Base-by-base conservation (phyloP, 2,329 filamentous ascomycete genomes). In the Microascus cirrosus region DNA sequence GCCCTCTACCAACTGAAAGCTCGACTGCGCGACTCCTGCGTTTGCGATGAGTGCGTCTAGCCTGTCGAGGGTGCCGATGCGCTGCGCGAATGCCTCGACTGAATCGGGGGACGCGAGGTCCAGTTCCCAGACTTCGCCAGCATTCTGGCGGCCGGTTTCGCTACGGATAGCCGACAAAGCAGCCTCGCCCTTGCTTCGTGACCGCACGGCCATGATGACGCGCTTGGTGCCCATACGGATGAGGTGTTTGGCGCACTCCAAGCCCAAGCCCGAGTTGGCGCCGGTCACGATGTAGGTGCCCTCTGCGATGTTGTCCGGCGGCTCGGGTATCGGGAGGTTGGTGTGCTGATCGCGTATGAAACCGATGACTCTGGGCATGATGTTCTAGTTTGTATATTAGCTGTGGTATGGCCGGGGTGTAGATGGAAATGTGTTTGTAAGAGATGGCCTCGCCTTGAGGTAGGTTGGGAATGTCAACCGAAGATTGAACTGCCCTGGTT, bases 101-200 rank as follows among this genome's bases (percentile, higher is more conserved):
- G 63, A 66, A 0, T 63, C 72, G 64, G 71, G 75, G 2, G 66
- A 72, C 4, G 61, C 56, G 54, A 79, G 71, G 60, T 80, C 75
- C 6, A 80, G 62, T 3, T 68, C 54, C 74, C 75, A 80, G 12
- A 79, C 72, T 28, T 77, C 70, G 22, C 76, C 65, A 1, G 65
- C 59, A 2, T 61, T 61, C 1, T 34, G 35, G 3, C 45, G 10
- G 6, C 57, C 57, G 1, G 59, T 60, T 6, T 25, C 32, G 20
- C 28, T 25, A 18, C 54, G 57, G 51, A 60, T 36, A 15, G 45
- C 28, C 24, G 20, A 7, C 35, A 57, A n/a, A 15, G 59, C 59
- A 3, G 54, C 50, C 5, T 61, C 60, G 20, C 61, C 61, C 10
- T 58, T 56, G 3, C n/a, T 7, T 1, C 54, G 10, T 11, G 51